These are phyloP conservation scores for Metarhizium anisopliae DNA, from an alignment of 2,329 filamentous ascomycete species.

Conservation along the genomic window DNA sequence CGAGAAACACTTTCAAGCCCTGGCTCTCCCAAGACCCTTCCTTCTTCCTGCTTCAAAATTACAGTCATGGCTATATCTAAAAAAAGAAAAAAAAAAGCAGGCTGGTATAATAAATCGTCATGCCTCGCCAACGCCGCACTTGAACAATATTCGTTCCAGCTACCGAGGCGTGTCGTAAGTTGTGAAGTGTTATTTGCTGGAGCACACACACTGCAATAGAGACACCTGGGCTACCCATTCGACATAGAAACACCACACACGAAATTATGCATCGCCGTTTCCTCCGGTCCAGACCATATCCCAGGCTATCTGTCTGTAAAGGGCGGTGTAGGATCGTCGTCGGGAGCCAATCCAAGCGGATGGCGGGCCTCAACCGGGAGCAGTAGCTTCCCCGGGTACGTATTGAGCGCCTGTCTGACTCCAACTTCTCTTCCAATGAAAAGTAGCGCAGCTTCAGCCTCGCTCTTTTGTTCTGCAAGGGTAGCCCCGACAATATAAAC, in stretches of 20 bases:
- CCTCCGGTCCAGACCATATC: background rate
- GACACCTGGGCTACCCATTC: background rate
- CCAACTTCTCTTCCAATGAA: slow-evolving; percentile 28
- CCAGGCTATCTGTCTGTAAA: background rate
- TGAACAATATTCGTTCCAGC: too few species aligned
- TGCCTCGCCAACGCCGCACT: too few species aligned
- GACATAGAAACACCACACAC: background rate
- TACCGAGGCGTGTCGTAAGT: too few species aligned
- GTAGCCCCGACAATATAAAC: slow-evolving; percentile 20
- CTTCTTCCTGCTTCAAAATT: background rate
- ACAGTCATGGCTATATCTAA: too few species aligned
- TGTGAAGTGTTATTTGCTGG: too few species aligned
- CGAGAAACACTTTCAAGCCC: too few species aligned
- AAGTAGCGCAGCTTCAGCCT: slow-evolving; percentile 18
- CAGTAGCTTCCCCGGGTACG: slow-evolving; percentile 8
- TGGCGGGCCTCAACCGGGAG: slow-evolving; percentile 18
- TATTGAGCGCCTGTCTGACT: slow-evolving; percentile 26
- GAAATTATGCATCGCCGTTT: background rate
- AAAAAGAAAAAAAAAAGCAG: too few species aligned
- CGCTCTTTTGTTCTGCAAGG: slow-evolving; percentile 17
- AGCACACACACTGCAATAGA: too few species aligned
- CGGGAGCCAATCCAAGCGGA: slow-evolving; percentile 10
- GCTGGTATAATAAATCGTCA: too few species aligned
- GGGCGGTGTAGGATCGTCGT: background rate
- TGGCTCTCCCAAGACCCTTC: too few species aligned